A percentile compares a stretch with the other conserved stretches of the same genome.
These are phyloP conservation scores for Blastobotrys persicus DNA, from an alignment of 1,139 yeast genomes.

Conservation along the genomic window DNA sequence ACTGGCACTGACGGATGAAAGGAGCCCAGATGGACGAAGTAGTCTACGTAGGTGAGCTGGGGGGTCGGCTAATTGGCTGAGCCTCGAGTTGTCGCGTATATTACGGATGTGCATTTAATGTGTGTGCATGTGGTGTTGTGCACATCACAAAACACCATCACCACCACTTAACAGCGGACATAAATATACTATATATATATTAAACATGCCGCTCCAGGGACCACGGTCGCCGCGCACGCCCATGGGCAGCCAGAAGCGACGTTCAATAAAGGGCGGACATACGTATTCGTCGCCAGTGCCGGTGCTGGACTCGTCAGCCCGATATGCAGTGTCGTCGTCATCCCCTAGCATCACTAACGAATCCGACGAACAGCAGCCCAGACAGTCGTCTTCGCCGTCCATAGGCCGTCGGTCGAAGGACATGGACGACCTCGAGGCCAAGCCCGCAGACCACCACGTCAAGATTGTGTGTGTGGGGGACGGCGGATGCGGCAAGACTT, in stretches of 20 bases:
- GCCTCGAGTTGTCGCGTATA: background rate
- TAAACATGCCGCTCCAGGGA: constrained; percentile 2
- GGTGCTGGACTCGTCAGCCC: constrained; percentile 22
- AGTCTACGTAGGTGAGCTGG: too few species aligned
- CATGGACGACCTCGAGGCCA: constrained; percentile 2
- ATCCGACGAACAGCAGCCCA: background rate
- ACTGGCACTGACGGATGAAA: too few species aligned
- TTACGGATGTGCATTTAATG: too few species aligned
- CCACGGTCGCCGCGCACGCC: constrained; percentile 7
- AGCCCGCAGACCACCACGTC: constrained; percentile 26
- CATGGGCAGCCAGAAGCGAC: constrained; percentile 9
- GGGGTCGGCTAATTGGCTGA: background rate
- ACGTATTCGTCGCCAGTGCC: constrained; percentile 21
- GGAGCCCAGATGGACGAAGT: too few species aligned
- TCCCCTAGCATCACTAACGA: constrained; percentile 12
- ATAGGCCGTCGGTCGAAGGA: background rate
- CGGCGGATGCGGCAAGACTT: constrained; percentile 93
- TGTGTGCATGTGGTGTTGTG: too few species aligned
- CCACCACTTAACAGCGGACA: background rate
- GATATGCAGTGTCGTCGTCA: constrained; percentile 22
- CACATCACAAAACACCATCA: background rate
- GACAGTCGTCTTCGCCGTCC: background rate
- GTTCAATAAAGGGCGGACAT: background rate
- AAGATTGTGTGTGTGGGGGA: constrained; percentile 81
- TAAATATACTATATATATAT: background rate